Base-by-base conservation (phyloP, 805 yeast species). In the Wickerhamomyces subpelliculosus region DNA sequence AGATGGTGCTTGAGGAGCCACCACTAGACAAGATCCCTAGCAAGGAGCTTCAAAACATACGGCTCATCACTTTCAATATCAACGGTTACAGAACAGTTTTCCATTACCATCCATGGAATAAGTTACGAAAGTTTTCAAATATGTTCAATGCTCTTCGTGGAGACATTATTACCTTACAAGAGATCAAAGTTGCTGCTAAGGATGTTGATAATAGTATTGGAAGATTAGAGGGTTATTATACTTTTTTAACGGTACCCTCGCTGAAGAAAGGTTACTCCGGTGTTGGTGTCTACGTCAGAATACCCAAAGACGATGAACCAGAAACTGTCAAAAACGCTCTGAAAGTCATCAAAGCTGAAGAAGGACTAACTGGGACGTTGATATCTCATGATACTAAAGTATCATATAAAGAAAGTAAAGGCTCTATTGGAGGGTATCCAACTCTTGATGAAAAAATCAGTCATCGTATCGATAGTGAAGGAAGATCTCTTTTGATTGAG, bases 161-260 rank as follows among this genome's bases (percentile, higher is more conserved):
- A 1, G 97, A 93, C 54, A 67, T 90, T 13, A 65, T 89, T n/a
- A 72, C 95, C 4, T 67, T 93, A 14, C 97, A 90, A 54, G 98
- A 90, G 56, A 67, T 90, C 34, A 90, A 90, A 55, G 62, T 84
- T 5, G 75, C 81, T 32, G 53, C 62, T n/a, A 54, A 56, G 22
- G 73, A 72, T 39, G 51, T 80, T 3, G 65, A 72, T 16, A 46
- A 61, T n/a, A 59, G 54, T 25, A 63, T 77, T 60, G 78, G 76
- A 2, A 61, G 70, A 27, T 60, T 82, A 0, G 65, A 68, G 1
- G 76, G 78, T 1, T 90, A 70, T 52, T 62, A 70, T 19, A 68
- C 84, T 2, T 90, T 78, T 49, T 73, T 87, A 25, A 68, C 90
- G 0, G 62, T 87, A 11, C 95, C 96, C 0, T 57, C 55, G 10